A percentile compares a stretch with the other conserved stretches of the same genome.
These are phyloP conservation scores for Pythium pectinolyticum DNA, from an alignment of 352 stramenopile genomes.

Conservation along the genomic window DNA sequence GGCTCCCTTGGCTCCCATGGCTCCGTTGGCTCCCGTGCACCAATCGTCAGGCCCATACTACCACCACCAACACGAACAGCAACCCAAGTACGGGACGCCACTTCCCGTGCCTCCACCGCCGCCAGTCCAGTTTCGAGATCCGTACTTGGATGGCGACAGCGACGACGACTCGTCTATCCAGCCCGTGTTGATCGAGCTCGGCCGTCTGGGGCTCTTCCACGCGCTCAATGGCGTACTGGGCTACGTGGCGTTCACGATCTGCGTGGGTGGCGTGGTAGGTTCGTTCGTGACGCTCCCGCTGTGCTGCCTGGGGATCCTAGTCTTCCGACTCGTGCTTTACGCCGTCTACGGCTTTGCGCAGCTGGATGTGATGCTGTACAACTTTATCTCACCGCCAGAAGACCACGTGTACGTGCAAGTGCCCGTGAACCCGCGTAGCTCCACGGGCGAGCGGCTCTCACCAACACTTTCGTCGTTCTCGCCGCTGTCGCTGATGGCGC, in stretches of 20 bases:
- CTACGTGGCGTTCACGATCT: slow-evolving; percentile 13
- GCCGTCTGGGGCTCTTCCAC: slow-evolving; percentile 15
- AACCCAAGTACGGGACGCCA: slow-evolving; percentile 5
- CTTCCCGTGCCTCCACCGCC: not conserved
- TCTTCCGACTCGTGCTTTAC: slow-evolving; percentile 46
- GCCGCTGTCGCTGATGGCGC: slow-evolving; percentile 59
- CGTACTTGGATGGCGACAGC: not conserved
- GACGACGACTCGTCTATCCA: slow-evolving; percentile 17
- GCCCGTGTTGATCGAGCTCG: not conserved
- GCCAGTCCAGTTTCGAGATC: not conserved
- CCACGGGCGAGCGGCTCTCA: slow-evolving; percentile 43
- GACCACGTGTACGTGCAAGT: slow-evolving; percentile 44
- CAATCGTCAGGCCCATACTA: slow-evolving; percentile 14
- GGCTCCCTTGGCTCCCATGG: slow-evolving; percentile 5
- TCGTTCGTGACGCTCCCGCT: slow-evolving; percentile 48
- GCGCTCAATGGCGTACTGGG: slow-evolving; percentile 14
- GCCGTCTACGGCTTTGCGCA: slow-evolving; percentile 31
- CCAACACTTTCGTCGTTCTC: slow-evolving; percentile 54
- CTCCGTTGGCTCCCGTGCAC: slow-evolving; percentile 5
- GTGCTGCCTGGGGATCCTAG: slow-evolving; percentile 51
- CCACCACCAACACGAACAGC: not conserved
- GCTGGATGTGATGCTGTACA: slow-evolving; percentile 32
- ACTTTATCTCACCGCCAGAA: slow-evolving; percentile 26
- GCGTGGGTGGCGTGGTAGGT: slow-evolving; percentile 7
- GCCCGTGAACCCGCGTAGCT: slow-evolving; percentile 29